phyloP scores from a whole-genome alignment of 345 rosid genomes.

The Pelargonium nanum region DNA sequence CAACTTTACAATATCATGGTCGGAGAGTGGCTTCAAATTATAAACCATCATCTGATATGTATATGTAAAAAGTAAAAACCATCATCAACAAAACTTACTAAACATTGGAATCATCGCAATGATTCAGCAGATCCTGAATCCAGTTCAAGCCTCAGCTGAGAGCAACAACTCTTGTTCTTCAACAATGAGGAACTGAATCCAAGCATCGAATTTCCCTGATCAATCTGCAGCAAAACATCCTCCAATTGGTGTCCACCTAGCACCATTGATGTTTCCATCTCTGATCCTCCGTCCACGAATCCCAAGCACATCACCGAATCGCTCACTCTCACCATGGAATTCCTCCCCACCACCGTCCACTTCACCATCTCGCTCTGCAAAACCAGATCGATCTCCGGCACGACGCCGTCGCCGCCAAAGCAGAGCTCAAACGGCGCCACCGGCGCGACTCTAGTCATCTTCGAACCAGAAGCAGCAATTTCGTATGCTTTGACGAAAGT shows the following conservation, averaged over 20 bases:
- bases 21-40: too few species aligned
- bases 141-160: constrained; percentile 4
- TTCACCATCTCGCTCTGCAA: constrained; percentile 88
- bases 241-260: constrained; percentile 74
- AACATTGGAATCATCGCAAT: too few species aligned
- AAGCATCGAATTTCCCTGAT: constrained; percentile 47
- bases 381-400: constrained; percentile 52
- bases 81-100: too few species aligned
- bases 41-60: too few species aligned
- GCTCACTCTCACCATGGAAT: constrained; percentile 44
- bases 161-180: constrained; percentile 19
- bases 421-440: constrained; percentile 55
- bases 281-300: constrained; percentile 54
- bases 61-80: too few species aligned
- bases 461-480: constrained; percentile 31
- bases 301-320: constrained; percentile 57
- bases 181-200: constrained; percentile 40
- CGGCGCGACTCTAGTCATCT: constrained; percentile 25
- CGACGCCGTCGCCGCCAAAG: constrained; percentile 11
- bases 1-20: too few species aligned
- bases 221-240: constrained; percentile 53
- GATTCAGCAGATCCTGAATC: too few species aligned
- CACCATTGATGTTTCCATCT: constrained; percentile 25
- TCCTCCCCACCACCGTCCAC: constrained; percentile 58
- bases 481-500: constrained; percentile 31